Conservation (phyloP, 2,329 filamentous ascomycete genomes). For the Phialophora expanda region DNA sequence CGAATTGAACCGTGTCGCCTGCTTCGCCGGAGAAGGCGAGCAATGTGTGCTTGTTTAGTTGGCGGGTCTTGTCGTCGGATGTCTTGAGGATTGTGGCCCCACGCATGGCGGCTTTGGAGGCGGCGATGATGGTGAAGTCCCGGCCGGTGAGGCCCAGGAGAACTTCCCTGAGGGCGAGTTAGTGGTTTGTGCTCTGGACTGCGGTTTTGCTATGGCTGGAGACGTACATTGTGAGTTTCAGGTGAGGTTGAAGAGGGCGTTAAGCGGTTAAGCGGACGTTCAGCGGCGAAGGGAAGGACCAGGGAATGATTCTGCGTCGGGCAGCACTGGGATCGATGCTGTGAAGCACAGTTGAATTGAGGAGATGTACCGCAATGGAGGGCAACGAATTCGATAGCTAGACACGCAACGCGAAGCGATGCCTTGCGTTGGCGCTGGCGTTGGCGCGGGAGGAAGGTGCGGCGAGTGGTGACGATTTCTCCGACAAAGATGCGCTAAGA, state of each 20-base stretch:
- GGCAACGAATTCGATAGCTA: conserved; percentile 12
- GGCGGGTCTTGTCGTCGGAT: conserved; percentile 92
- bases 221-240: conserved; percentile 6
- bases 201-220: background rate
- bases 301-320: background rate
- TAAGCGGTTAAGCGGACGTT: background rate
- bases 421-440: conserved; percentile 11
- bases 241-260: background rate
- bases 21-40: conserved; percentile 96
- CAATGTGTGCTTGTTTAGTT: conserved; percentile 89
- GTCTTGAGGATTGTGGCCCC: conserved; percentile 95
- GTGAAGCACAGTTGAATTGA: background rate
- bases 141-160: conserved; percentile 97
- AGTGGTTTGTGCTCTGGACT: conserved; percentile 9
- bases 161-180: conserved; percentile 74
- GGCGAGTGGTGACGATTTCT: conserved; percentile 33
- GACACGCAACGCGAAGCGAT: conserved; percentile 30
- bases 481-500: conserved; percentile 16
- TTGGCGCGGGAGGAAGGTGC: conserved; percentile 25
- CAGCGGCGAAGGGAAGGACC: background rate
- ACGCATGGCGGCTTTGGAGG: conserved; percentile 97
- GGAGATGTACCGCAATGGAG: background rate
- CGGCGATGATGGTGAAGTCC: conserved; percentile 97
- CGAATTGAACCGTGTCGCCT: conserved; percentile 97
- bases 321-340: background rate